Conservation (phyloP, 148 eudicot species). For the Oxyria digyna region DNA sequence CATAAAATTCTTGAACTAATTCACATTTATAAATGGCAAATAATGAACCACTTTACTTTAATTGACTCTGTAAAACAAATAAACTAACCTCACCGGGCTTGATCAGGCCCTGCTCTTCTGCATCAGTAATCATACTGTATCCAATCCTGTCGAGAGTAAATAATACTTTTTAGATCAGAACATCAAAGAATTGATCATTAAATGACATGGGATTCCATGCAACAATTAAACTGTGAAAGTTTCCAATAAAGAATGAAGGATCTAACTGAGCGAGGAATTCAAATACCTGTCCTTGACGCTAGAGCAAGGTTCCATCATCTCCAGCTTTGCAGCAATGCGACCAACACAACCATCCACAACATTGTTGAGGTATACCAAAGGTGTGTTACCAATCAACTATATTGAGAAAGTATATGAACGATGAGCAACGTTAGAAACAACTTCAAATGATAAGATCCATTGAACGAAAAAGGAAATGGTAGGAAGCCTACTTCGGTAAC, state of each 20-base stretch:
- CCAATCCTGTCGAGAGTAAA: conserved; percentile 24
- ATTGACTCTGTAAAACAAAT: neutral
- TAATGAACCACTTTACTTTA: neutral
- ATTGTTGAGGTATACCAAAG: conserved; percentile 75
- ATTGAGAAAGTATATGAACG: neutral
- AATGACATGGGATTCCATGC: neutral
- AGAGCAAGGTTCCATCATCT: conserved; percentile 89
- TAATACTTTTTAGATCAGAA: neutral
- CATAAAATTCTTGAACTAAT: neutral
- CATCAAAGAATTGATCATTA: neutral
- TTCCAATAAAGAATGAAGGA: neutral
- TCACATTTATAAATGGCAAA: neutral
- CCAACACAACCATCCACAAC: conserved; percentile 75
- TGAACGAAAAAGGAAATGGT: neutral
- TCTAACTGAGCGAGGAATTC: neutral
- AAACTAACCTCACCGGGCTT: conserved; percentile 29
- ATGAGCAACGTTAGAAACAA: neutral
- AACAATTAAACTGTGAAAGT: neutral
- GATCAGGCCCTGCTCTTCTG: conserved; percentile 33
- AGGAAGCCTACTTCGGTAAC: conserved; percentile 6
- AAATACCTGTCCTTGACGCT: conserved; percentile 67
- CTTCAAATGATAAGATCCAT: neutral
- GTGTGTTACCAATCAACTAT: conserved; percentile 80
- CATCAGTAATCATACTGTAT: conserved; percentile 37
- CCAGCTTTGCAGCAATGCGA: conserved; percentile 73